A percentile compares a stretch with the other conserved stretches of the same genome.
Evolutionary conservation across 2,329 filamentous ascomycete genomes (phyloP).

Genomic region (Aspergillus amoenus): DNA sequence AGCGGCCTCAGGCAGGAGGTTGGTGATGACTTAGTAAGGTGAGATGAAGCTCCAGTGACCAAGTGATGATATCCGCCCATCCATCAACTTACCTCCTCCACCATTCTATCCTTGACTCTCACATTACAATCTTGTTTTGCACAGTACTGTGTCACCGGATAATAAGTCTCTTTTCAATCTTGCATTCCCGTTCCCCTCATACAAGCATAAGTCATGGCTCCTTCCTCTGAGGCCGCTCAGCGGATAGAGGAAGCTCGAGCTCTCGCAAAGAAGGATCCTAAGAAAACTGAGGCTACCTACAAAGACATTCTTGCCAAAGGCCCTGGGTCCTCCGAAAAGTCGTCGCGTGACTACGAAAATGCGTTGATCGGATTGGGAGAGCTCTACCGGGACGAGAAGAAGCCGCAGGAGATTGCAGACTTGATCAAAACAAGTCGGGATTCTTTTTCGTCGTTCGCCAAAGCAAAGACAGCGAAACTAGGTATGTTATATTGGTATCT

Average conservation of each 20-base stretch:
- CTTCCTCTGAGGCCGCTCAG: constrained; percentile 53
- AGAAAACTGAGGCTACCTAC: constrained; percentile 83
- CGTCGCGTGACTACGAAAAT: constrained; percentile 86
- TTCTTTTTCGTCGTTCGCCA: constrained; percentile 92
- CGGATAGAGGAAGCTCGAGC: constrained; percentile 87
- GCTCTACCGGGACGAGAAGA: constrained; percentile 81
- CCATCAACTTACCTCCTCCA: constrained; percentile 6
- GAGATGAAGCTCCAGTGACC: constrained; percentile 17
- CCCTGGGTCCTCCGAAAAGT: constrained; percentile 79
- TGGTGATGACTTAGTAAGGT: constrained; percentile 4
- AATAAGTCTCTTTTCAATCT: constrained; percentile 4
- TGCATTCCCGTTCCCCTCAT: constrained; percentile 8
- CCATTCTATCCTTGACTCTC: constrained; percentile 6
- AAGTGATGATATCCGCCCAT: constrained; percentile 23
- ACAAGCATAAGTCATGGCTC: constrained; percentile 44
- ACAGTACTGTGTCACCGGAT: background rate
- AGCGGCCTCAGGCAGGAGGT: constrained; percentile 18
- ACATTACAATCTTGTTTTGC: background rate
- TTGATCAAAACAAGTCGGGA: constrained; percentile 87
- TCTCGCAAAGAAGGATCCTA: constrained; percentile 74
- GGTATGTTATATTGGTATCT: constrained; percentile 57
- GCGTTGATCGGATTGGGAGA: constrained; percentile 86
- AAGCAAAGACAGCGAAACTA: constrained; percentile 97
- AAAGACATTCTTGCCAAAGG: constrained; percentile 85
- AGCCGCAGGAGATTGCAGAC: constrained; percentile 79